Conservation (phyloP, 352 stramenopile species). For the Phytopythium sindhum region DNA sequence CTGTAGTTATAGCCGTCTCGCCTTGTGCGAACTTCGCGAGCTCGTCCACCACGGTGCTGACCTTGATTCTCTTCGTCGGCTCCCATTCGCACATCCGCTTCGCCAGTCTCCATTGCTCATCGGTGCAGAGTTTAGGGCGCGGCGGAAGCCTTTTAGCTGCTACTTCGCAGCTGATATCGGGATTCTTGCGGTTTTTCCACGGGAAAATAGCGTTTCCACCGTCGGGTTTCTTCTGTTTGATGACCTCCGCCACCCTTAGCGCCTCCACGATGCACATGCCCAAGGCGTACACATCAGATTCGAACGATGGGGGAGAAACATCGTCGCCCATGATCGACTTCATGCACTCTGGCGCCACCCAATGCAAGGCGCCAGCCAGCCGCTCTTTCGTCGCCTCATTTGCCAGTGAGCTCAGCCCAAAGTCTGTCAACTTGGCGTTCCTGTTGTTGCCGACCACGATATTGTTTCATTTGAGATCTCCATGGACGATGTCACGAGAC, state of each 20-base stretch:
- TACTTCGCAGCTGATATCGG: no score
- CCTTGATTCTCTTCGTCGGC: background rate
- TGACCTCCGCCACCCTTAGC: background rate
- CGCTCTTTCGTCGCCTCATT: background rate
- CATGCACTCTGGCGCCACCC: background rate
- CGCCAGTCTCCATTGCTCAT: background rate
- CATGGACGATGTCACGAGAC: slow-evolving; percentile 40
- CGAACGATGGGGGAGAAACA: background rate
- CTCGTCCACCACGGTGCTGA: background rate
- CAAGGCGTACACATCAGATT: background rate
- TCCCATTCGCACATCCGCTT: background rate
- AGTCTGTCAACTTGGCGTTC: slow-evolving; percentile 9
- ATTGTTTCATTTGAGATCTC: slow-evolving; percentile 35
- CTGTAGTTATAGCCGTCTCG: no score
- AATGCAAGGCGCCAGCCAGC: background rate
- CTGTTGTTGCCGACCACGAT: no score
- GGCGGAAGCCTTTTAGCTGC: no score
- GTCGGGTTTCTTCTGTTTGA: no score
- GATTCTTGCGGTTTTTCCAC: no score
- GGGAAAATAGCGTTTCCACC: no score
- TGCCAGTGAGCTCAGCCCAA: background rate
- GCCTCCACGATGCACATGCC: background rate
- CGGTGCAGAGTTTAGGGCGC: background rate
- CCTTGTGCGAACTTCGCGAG: background rate
- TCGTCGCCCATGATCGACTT: no score